Conservation (phyloP, 495 filamentous ascomycete genomes). For the Talaromyces trachyspermus region DNA sequence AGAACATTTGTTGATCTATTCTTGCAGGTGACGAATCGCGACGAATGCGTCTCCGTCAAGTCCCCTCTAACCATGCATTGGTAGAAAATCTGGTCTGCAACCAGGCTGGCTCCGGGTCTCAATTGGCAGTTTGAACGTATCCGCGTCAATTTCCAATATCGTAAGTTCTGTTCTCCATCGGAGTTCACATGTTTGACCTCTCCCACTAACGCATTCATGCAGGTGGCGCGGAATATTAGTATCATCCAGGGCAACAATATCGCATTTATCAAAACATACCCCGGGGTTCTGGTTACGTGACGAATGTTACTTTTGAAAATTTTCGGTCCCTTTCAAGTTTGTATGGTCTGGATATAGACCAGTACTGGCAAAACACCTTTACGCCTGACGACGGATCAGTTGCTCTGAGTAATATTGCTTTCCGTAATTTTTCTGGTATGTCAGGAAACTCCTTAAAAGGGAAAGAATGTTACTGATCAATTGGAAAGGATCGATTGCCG, state of each 20-base stretch:
- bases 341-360: constrained; percentile 41
- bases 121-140: constrained; percentile 36
- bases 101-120: constrained; percentile 38
- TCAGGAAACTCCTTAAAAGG: background rate
- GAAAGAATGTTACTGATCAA: background rate
- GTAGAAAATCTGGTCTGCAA: constrained; percentile 46
- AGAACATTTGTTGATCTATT: background rate
- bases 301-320: constrained; percentile 43
- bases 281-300: constrained; percentile 47
- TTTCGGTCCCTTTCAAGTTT: constrained; percentile 40
- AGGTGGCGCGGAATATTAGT: constrained; percentile 35
- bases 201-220: constrained; percentile 8
- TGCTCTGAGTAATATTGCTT: constrained; percentile 32
- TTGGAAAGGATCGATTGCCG: constrained; percentile 38
- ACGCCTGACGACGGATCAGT: constrained; percentile 35
- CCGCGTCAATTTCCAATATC: constrained; percentile 22
- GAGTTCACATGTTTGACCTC: background rate
- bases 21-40: constrained; percentile 32
- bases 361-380: constrained; percentile 39
- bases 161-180: constrained; percentile 11
- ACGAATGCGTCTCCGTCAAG: constrained; percentile 41
- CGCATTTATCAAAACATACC: constrained; percentile 49
- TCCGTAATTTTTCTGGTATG: constrained; percentile 30
- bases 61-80: constrained; percentile 34
- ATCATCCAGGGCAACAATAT: constrained; percentile 44